These are phyloP conservation scores for Marasmius tenuissimus DNA, from an alignment of 1,284 basidiomycete species.

Conservation along the genomic window DNA sequence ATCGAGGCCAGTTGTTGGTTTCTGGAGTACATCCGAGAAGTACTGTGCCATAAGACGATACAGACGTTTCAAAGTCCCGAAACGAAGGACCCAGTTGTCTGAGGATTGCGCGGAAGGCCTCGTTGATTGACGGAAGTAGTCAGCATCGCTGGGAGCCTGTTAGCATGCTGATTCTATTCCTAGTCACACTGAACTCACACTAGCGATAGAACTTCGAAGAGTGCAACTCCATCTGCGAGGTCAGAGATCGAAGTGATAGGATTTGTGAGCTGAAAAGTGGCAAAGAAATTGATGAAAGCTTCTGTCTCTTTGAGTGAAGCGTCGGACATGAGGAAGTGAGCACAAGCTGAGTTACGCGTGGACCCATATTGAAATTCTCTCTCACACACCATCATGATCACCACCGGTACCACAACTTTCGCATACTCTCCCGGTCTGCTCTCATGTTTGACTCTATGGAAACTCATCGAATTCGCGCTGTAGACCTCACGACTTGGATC, in stretches of 20 bases:
- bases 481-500: too few species aligned
- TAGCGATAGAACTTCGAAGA: constrained; percentile 70
- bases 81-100: constrained; percentile 90
- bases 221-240: constrained; percentile 72
- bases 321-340: constrained; percentile 37
- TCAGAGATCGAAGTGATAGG: constrained; percentile 62
- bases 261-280: constrained; percentile 66
- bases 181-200: constrained; percentile 50
- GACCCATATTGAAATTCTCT: background rate
- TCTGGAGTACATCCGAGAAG: constrained; percentile 76
- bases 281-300: constrained; percentile 77
- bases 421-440: too few species aligned
- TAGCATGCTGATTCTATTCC: background rate
- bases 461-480: too few species aligned
- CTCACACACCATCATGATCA: background rate
- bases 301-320: constrained; percentile 59
- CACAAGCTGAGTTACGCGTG: background rate
- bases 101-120: constrained; percentile 59
- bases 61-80: constrained; percentile 79
- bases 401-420: too few species aligned
- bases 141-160: constrained; percentile 58
- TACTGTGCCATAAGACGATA: constrained; percentile 89
- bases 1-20: constrained; percentile 69
- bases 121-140: constrained; percentile 71
- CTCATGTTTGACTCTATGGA: too few species aligned